Percentiles rank a stretch among this genome's conserved stretches.
These are phyloP conservation scores for Brassica napus DNA, from an alignment of 345 rosid genomes.

Conservation along the genomic window DNA sequence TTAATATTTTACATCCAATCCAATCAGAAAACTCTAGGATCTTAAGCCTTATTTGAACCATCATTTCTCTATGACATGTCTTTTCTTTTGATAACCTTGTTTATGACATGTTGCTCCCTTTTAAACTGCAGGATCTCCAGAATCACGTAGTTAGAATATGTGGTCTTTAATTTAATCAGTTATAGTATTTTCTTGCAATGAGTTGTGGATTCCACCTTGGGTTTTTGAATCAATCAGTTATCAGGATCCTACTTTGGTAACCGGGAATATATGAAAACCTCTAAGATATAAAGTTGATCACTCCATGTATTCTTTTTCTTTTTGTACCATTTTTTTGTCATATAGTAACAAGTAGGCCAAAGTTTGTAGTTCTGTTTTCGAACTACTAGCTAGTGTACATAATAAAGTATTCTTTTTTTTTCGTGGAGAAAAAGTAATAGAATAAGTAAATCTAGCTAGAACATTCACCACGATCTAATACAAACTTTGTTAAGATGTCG, in stretches of 20 bases:
- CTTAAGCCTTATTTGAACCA: slow-evolving; percentile 11
- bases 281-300: too few relatives aligned
- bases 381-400: neutral
- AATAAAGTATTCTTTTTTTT: neutral
- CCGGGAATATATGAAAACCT: neutral
- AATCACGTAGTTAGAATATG: slow-evolving; percentile 15
- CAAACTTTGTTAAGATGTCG: neutral
- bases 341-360: neutral
- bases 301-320: neutral
- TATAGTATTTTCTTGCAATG: neutral
- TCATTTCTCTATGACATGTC: slow-evolving; percentile 20
- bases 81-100: slow-evolving; percentile 33
- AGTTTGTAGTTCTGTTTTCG: neutral
- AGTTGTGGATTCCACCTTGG: neutral
- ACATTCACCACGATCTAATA: neutral
- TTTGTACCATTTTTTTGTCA: neutral
- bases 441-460: neutral
- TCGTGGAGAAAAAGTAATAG: neutral
- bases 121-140: slow-evolving; percentile 16
- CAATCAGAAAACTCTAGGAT: slow-evolving; percentile 31
- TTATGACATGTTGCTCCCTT: slow-evolving; percentile 28
- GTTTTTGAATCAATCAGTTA: neutral
- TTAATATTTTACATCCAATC: slow-evolving; percentile 10
- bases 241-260: slow-evolving; percentile 10
- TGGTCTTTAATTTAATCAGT: slow-evolving; percentile 5